phyloP scores from a whole-genome alignment of 805 yeast genomes.

The Kodamaea kaohsiungensis region DNA sequence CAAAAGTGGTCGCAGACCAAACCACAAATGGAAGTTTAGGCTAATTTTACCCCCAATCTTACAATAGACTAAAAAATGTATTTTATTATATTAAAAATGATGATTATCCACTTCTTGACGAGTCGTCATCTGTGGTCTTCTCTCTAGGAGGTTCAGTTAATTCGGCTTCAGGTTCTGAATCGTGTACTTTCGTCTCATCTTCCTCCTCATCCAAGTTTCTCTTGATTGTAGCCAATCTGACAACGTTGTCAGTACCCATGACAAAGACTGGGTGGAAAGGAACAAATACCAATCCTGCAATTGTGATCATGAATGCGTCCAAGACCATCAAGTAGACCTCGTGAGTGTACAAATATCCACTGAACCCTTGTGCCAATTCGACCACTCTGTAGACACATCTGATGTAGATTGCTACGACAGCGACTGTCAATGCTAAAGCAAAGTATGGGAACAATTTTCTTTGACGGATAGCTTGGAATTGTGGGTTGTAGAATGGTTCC shows the following conservation, averaged over 20 bases:
- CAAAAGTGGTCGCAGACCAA: not conserved
- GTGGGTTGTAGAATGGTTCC: constrained; percentile 32
- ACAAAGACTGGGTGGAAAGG: constrained; percentile 43
- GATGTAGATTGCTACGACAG: constrained; percentile 35
- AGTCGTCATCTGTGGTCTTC: not conserved
- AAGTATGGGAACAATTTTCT: constrained; percentile 29
- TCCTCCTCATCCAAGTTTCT: constrained; percentile 21
- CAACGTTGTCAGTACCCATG: constrained; percentile 28
- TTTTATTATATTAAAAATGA: not conserved
- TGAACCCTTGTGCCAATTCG: constrained; percentile 40
- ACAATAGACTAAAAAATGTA: not conserved
- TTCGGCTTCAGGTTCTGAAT: not conserved
- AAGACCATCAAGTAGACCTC: constrained; percentile 40
- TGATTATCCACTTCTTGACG: not conserved
- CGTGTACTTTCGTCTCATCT: not conserved
- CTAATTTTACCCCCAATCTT: not conserved
- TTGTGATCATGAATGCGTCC: constrained; percentile 40
- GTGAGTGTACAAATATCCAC: constrained; percentile 36
- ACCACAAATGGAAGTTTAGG: not conserved
- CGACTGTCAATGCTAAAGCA: constrained; percentile 35
- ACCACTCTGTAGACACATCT: constrained; percentile 39
- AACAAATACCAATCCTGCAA: constrained; percentile 35
- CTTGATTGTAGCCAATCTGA: constrained; percentile 29
- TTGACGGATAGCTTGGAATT: constrained; percentile 25
- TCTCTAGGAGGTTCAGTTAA: not conserved